Conservation (phyloP, 441 rosid species). For the Kokia cookei region DNA sequence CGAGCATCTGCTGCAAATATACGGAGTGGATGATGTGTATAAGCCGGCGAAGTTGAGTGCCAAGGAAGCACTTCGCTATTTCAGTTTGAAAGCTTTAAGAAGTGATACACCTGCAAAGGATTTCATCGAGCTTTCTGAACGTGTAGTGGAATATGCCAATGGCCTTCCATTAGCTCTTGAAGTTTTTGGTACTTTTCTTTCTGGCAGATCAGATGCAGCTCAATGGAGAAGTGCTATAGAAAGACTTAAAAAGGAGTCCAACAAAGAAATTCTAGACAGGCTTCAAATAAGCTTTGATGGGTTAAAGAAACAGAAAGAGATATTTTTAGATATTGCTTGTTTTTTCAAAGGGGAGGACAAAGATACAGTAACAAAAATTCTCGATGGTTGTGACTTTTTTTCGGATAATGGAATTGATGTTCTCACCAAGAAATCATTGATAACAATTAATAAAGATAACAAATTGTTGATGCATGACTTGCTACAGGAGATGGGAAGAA, state of each 20-base stretch:
- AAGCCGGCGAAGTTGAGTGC: not conserved
- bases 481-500: constrained; percentile 31
- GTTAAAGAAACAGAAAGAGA: no score
- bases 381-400: constrained; percentile 37
- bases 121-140: constrained; percentile 16
- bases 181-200: constrained; percentile 43
- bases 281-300: constrained; percentile 42
- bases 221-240: constrained; percentile 41
- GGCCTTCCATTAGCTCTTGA: constrained; percentile 39
- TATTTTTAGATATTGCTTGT: no score
- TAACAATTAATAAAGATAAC: constrained; percentile 17
- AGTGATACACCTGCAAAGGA: not conserved
- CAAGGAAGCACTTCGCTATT: constrained; percentile 21
- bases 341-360: constrained; percentile 27
- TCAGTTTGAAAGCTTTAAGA: constrained; percentile 25
- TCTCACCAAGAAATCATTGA: constrained; percentile 41
- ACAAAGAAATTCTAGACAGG: constrained; percentile 22
- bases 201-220: constrained; percentile 18
- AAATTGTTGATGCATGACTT: constrained; percentile 46
- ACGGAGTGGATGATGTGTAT: not conserved
- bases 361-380: constrained; percentile 30
- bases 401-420: constrained; percentile 30
- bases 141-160: constrained; percentile 29
- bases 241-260: constrained; percentile 28
- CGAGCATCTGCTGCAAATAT: not conserved